Conservation (phyloP, 2,329 filamentous ascomycete genomes). For the Leptographium flavum region DNA sequence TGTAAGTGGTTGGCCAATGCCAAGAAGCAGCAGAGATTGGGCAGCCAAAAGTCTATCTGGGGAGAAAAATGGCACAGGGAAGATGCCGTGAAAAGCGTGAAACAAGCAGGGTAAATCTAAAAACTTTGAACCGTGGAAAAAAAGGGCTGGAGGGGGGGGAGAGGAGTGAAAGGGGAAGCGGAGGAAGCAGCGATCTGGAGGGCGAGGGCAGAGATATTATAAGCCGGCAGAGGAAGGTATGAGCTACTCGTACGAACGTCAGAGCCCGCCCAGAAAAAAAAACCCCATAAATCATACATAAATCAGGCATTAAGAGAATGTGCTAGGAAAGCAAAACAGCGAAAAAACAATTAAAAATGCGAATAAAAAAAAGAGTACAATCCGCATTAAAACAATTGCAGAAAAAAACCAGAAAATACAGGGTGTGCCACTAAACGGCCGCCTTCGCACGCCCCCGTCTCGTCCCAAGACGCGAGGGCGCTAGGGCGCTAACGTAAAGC, state of each 20-base stretch:
- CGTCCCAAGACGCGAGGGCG: background rate
- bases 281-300: background rate
- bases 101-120: too few relatives aligned
- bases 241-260: background rate
- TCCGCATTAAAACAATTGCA: background rate
- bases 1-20: background rate
- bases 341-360: background rate
- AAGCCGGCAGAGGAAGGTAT: background rate
- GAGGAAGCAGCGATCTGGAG: background rate
- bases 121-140: background rate
- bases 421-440: background rate
- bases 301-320: background rate
- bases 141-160: background rate
- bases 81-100: background rate
- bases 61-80: background rate
- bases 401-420: background rate
- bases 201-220: background rate
- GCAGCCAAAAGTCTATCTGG: background rate
- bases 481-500: background rate
- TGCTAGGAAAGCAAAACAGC: background rate
- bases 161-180: background rate
- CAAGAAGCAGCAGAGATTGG: background rate
- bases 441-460: background rate
- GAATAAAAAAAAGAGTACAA: background rate
- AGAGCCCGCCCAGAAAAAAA: background rate